A percentile compares a stretch with the other conserved stretches of the same genome.
These are phyloP conservation scores for Metschnikowia chrysomelidarum DNA, from an alignment of 805 yeast genomes.

Conservation along the genomic window DNA sequence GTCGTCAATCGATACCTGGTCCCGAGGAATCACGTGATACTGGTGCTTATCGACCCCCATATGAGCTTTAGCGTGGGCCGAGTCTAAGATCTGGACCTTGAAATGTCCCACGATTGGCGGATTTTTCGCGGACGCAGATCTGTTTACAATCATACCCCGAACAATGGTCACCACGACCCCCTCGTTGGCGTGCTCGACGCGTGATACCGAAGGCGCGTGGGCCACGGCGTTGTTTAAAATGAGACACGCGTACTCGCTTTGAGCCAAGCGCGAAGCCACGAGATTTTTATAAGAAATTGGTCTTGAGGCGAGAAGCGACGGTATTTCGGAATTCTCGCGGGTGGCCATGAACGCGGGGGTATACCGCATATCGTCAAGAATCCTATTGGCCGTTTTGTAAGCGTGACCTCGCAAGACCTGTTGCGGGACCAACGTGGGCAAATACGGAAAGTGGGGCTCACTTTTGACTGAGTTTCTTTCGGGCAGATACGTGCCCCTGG, in stretches of 20 bases:
- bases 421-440: constrained; percentile 15
- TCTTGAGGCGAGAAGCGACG: constrained; percentile 25
- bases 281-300: constrained; percentile 38
- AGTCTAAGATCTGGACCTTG: constrained; percentile 27
- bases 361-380: constrained; percentile 56
- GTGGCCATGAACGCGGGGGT: constrained; percentile 17
- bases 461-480: not conserved
- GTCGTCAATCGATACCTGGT: constrained; percentile 29
- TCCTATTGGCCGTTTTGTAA: constrained; percentile 65
- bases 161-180: constrained; percentile 23
- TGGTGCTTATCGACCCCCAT: constrained; percentile 31
- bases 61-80: constrained; percentile 3
- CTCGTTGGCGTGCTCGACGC: constrained; percentile 16
- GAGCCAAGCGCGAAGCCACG: constrained; percentile 15
- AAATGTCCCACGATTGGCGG: constrained; percentile 25
- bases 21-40: constrained; percentile 31
- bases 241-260: constrained; percentile 20
- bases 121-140: not conserved
- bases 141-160: constrained; percentile 32
- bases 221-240: constrained; percentile 36
- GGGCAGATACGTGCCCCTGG: constrained; percentile 6
- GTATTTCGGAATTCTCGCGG: constrained; percentile 4
- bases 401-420: constrained; percentile 22
- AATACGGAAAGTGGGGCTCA: constrained; percentile 13
- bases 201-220: constrained; percentile 33